Evolutionary conservation across 2,329 filamentous ascomycete genomes (phyloP).

Genomic region (Zasmidium cellare): DNA sequence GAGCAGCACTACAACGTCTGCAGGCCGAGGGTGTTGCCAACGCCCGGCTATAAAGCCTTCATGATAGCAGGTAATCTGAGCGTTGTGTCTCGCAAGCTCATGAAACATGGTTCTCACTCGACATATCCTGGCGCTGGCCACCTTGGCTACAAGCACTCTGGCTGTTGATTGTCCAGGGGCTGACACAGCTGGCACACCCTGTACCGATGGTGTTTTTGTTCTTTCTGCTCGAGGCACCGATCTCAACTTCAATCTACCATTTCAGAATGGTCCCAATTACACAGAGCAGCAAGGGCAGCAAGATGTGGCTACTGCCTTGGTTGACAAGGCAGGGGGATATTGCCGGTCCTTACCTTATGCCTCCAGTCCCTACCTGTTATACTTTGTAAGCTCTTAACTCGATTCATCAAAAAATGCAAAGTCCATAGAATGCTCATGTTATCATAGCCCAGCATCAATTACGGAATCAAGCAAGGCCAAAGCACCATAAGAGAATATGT

Average conservation of each 20-base stretch:
- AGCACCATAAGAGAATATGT: conserved; percentile 7
- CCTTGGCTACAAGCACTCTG: neutral
- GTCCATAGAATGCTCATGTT: too few relatives aligned
- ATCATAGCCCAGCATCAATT: neutral
- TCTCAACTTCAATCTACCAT: neutral
- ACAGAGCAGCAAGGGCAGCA: conserved; percentile 23
- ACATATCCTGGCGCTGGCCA: neutral
- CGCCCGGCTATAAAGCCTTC: too few relatives aligned
- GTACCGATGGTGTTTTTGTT: conserved; percentile 1
- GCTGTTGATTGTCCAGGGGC: neutral
- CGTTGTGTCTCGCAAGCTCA: neutral
- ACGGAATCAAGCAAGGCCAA: neutral
- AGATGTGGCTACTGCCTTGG: conserved; percentile 28
- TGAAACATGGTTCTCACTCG: neutral
- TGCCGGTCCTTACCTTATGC: neutral
- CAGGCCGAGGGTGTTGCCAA: too few relatives aligned
- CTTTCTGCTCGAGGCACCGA: neutral
- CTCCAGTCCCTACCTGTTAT: neutral
- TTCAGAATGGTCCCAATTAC: neutral
- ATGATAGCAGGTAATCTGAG: too few relatives aligned
- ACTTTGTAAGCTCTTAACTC: neutral
- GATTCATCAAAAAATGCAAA: too few relatives aligned
- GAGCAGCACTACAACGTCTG: too few relatives aligned
- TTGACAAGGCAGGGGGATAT: conserved; percentile 1
- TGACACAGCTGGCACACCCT: neutral